These are phyloP conservation scores for Globisporangium canariense DNA, from an alignment of 352 stramenopile genomes.

Conservation along the genomic window DNA sequence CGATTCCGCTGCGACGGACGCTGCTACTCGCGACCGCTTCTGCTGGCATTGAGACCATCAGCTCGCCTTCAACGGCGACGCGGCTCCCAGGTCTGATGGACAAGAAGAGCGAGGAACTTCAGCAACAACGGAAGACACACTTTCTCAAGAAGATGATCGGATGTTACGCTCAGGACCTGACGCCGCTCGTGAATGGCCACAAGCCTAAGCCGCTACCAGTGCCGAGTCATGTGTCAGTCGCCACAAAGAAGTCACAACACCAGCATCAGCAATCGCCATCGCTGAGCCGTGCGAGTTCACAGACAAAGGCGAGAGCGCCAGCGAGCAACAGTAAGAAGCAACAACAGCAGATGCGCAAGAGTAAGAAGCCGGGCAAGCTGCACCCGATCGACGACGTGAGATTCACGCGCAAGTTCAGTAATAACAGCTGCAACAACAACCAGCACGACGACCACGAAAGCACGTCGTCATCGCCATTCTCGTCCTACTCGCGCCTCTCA, in stretches of 20 bases:
- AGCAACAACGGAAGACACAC: slow-evolving; percentile 26
- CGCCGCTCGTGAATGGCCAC: slow-evolving; percentile 44
- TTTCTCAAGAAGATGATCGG: slow-evolving; percentile 27
- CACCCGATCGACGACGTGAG: slow-evolving; percentile 17
- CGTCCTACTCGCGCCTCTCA: slow-evolving; percentile 3
- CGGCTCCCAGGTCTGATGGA: slow-evolving; percentile 4
- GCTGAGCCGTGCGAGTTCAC: not conserved
- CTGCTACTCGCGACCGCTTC: not conserved
- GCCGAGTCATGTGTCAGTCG: slow-evolving; percentile 9
- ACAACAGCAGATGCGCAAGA: slow-evolving; percentile 12
- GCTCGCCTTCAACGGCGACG: not conserved
- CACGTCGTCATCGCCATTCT: not conserved
- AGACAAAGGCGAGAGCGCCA: not conserved
- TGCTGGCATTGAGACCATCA: not conserved
- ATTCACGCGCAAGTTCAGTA: slow-evolving; percentile 18
- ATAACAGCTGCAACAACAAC: slow-evolving; percentile 25
- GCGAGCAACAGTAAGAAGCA: slow-evolving; percentile 14
- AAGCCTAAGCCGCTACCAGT: slow-evolving; percentile 45
- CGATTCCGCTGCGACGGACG: slow-evolving; percentile 12
- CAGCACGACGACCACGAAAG: slow-evolving; percentile 27
- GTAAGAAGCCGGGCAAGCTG: slow-evolving; percentile 20
- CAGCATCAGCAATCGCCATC: slow-evolving; percentile 4
- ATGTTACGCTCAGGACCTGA: slow-evolving; percentile 66
- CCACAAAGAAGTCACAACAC: not conserved
- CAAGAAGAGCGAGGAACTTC: not conserved